Base-by-base conservation (phyloP, 257 asterid genomes). In the Apocynum venetum region DNA sequence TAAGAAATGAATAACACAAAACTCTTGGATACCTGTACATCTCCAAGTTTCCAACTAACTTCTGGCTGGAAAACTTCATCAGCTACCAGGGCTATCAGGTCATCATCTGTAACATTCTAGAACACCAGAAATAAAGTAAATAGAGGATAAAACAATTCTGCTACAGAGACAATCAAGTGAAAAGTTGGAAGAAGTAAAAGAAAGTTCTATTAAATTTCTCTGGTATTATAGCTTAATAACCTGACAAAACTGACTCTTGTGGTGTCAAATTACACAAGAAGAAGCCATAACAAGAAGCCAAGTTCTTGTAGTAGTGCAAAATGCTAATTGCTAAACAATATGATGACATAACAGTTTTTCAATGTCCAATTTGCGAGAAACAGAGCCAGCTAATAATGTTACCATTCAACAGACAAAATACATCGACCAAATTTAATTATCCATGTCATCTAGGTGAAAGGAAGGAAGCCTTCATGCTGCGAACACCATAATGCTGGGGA, bases 11-110 rank as follows among this genome's bases (percentile, higher is more conserved):
- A 61, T 44, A 70, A 70, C 51, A 36, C 25, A 44, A 76, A 71
- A 72, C 52, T 65, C 11, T 6, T 43, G 56, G 80, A 77, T 80
- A 85, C 98, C 98, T 94, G 97, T 41, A 85, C 96, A 80, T 86
- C 97, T 80, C 88, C 91, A 79, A 91, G 87, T 67, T 88, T 88
- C 98, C 98, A 94, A 79, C 88, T 77, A 78, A 86, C 82, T 82
- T 84, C 88, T 41, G 98, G 96, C 90, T 94, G 96, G 88, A 92
- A 92, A 79, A 94, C 91, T 85, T 91, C 97, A 84, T 92, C 97
- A 1, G 97, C 88, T 65, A 92, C 87, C 52, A 93, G 84, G 64
- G 96, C 98, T 53, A 91, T 80, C 47, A 93, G 91, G 88, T 93
- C 98, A 68, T 91, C 96, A 83, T 93, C 97, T 31, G 94, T 79